phyloP scores from a whole-genome alignment of 352 stramenopile species.

The Globisporangium orthogonon region DNA sequence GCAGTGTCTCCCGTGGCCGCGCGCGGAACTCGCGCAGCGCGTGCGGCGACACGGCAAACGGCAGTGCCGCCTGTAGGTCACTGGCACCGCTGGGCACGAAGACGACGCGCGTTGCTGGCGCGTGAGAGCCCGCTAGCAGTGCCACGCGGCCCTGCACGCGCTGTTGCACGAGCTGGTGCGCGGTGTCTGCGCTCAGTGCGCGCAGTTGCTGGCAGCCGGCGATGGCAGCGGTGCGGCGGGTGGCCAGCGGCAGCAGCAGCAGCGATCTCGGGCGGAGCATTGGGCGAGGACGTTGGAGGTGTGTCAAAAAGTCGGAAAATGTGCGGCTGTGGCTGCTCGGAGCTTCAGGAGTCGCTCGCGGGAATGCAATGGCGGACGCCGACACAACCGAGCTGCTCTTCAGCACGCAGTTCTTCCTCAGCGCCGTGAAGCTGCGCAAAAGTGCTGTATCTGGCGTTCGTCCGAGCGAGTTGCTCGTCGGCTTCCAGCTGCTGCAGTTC shows the following conservation, averaged over 20 bases:
- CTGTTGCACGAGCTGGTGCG: slow-evolving; percentile 59
- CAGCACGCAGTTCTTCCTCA: slow-evolving; percentile 35
- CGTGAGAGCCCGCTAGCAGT: slow-evolving; percentile 14
- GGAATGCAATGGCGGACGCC: no score
- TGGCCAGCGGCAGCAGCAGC: background rate
- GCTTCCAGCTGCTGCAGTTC: slow-evolving; percentile 44
- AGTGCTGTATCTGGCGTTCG: background rate
- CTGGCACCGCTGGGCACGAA: slow-evolving; percentile 24
- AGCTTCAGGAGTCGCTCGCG: no score
- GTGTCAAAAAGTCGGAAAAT: background rate
- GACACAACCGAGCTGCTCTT: slow-evolving; percentile 22
- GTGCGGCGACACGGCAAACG: slow-evolving; percentile 56
- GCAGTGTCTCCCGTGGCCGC: slow-evolving; percentile 57
- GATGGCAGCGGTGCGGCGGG: no score
- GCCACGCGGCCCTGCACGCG: slow-evolving; percentile 45
- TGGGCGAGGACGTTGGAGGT: background rate
- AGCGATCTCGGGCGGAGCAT: background rate
- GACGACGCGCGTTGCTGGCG: slow-evolving; percentile 42
- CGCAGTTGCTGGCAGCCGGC: background rate
- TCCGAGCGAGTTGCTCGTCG: slow-evolving; percentile 16
- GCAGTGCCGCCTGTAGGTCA: slow-evolving; percentile 35
- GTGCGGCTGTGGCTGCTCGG: no score
- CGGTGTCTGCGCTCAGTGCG: slow-evolving; percentile 31
- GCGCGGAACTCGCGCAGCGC: slow-evolving; percentile 65
- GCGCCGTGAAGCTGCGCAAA: slow-evolving; percentile 11